A percentile compares a stretch with the other conserved stretches of the same genome.
Evolutionary conservation across 2,329 filamentous ascomycete genomes (phyloP).

Genomic region (Didymella keratinophila): DNA sequence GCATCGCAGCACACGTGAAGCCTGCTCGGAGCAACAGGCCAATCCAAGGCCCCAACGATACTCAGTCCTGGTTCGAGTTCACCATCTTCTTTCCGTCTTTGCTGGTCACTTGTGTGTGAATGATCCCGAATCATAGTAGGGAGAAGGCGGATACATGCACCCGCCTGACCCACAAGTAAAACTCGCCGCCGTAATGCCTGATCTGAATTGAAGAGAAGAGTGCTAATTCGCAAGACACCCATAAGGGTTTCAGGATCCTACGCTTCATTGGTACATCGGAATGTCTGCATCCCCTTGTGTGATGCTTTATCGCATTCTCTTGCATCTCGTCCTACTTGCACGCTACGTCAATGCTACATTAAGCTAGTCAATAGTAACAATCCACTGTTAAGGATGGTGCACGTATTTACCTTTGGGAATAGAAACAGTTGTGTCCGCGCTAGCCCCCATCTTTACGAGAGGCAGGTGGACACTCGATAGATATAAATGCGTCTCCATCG

Average conservation of each 20-base stretch:
- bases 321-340: not conserved
- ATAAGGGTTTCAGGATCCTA: not conserved
- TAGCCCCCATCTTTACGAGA: constrained; percentile 4
- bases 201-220: too few species aligned
- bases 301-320: not conserved
- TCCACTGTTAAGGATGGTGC: not conserved
- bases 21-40: not conserved
- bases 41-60: not conserved
- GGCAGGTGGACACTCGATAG: not conserved
- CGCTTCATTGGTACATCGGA: not conserved
- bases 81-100: not conserved
- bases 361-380: not conserved
- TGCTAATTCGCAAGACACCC: not conserved
- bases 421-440: constrained; percentile 1
- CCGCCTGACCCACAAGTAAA: not conserved
- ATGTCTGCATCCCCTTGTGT: too few species aligned
- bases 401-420: not conserved
- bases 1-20: not conserved
- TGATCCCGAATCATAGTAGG: not conserved
- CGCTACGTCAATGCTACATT: not conserved
- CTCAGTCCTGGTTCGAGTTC: not conserved
- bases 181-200: not conserved
- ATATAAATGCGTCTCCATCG: not conserved
- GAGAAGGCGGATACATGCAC: not conserved
- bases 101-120: not conserved